Conservation (phyloP, 2,329 filamentous ascomycete species). For the Allantophomopsis lycopodina region DNA sequence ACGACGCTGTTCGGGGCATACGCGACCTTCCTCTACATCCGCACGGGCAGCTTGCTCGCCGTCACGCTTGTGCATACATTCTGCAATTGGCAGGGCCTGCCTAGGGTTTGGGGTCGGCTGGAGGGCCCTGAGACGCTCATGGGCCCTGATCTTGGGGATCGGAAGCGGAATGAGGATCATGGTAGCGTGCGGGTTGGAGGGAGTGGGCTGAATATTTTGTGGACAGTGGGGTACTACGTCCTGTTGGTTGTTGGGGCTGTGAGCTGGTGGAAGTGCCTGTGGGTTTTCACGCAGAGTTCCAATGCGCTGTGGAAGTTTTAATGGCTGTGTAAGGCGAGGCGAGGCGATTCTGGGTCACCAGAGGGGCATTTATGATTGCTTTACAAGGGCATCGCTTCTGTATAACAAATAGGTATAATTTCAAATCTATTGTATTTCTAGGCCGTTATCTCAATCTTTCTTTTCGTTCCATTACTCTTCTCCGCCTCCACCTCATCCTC, state of each 20-base stretch:
- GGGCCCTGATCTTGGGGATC: slow-evolving; percentile 11
- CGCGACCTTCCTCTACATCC: slow-evolving; percentile 76
- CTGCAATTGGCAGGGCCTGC: slow-evolving; percentile 87
- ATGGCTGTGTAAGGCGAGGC: background rate
- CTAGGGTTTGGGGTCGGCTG: slow-evolving; percentile 71
- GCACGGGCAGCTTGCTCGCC: slow-evolving; percentile 68
- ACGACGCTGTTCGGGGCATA: slow-evolving; percentile 91
- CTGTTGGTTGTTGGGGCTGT: slow-evolving; percentile 59
- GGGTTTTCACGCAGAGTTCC: slow-evolving; percentile 53
- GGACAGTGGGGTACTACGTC: slow-evolving; percentile 70
- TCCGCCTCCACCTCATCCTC: too few relatives aligned
- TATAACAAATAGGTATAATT: too few relatives aligned
- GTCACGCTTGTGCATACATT: slow-evolving; percentile 71
- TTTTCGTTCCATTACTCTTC: background rate
- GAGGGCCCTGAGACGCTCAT: slow-evolving; percentile 26
- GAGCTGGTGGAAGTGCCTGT: slow-evolving; percentile 59
- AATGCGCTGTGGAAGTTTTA: slow-evolving; percentile 28
- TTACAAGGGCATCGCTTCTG: too few relatives aligned
- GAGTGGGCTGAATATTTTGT: slow-evolving; percentile 29
- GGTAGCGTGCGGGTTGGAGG: slow-evolving; percentile 9
- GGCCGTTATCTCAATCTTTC: background rate
- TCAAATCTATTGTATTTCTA: too few relatives aligned
- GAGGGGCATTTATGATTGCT: too few relatives aligned
- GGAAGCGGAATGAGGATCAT: slow-evolving; percentile 24
- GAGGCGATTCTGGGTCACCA: too few relatives aligned